A percentile compares a stretch with the other conserved stretches of the same genome.
Evolutionary conservation across 2,329 filamentous ascomycete genomes (phyloP).

Genomic region (Albophoma yamanashiensis): DNA sequence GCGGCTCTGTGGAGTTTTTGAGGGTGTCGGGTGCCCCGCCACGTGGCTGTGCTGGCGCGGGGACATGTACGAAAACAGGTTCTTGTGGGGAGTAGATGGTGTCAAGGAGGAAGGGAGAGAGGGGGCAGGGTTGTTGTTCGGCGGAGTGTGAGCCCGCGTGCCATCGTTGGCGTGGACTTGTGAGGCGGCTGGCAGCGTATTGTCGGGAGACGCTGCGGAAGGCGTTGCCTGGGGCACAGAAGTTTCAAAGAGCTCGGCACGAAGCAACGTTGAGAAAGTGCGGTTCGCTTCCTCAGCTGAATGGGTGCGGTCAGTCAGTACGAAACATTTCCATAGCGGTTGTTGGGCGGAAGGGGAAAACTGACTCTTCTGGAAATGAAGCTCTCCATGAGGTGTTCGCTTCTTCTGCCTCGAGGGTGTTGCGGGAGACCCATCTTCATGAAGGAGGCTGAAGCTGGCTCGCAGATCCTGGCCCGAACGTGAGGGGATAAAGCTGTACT

Average conservation of each 20-base stretch:
- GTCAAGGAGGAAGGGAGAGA: conserved; percentile 67
- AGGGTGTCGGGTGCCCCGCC: conserved; percentile 77
- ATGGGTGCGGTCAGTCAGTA: conserved; percentile 1
- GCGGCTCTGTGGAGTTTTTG: conserved; percentile 78
- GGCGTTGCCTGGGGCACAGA: conserved; percentile 75
- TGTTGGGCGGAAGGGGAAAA: not conserved
- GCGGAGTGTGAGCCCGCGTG: conserved; percentile 71
- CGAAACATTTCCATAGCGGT: not conserved
- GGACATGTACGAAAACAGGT: conserved; percentile 86
- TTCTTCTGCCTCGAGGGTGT: conserved; percentile 80
- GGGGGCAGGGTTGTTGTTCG: conserved; percentile 49
- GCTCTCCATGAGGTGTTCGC: conserved; percentile 75
- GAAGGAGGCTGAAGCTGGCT: conserved; percentile 82
- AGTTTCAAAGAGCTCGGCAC: conserved; percentile 85
- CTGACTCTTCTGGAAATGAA: conserved; percentile 89
- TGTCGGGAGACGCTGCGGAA: conserved; percentile 50
- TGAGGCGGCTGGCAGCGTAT: conserved; percentile 34
- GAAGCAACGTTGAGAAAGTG: conserved; percentile 78
- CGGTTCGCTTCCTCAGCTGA: conserved; percentile 85
- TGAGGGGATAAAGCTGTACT: conserved; percentile 80
- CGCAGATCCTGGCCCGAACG: conserved; percentile 86
- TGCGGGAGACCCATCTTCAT: conserved; percentile 86
- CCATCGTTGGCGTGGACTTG: conserved; percentile 50
- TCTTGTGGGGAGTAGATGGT: conserved; percentile 93
- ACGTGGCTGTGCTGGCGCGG: conserved; percentile 58